phyloP scores from a whole-genome alignment of 176 grass and related monocot genomes.

The Alopecurus myosuroides region DNA sequence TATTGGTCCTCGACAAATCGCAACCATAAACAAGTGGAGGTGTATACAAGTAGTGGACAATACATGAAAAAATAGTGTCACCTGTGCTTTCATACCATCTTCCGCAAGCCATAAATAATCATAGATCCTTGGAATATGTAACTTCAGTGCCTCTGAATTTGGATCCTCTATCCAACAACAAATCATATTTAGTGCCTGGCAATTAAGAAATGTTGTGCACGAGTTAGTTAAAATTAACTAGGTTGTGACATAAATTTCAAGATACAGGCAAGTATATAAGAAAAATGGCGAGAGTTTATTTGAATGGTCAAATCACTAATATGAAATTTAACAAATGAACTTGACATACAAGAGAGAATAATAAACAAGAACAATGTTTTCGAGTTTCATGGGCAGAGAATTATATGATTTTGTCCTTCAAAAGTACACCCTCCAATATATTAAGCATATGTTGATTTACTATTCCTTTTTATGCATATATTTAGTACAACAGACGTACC shows the following conservation, averaged over 20 bases:
- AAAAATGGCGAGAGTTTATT: neutral
- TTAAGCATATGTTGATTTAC: neutral
- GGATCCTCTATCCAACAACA: slow-evolving; percentile 85
- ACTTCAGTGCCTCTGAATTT: slow-evolving; percentile 69
- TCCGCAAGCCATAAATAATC: slow-evolving; percentile 80
- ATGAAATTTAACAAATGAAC: neutral
- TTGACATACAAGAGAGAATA: neutral
- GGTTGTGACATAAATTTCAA: neutral
- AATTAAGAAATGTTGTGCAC: neutral
- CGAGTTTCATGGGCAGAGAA: neutral
- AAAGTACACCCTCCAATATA: neutral
- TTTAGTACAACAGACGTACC: neutral
- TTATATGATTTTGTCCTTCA: neutral
- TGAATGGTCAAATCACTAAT: neutral
- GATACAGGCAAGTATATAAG: neutral
- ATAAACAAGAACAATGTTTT: no score
- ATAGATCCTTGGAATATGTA: slow-evolving; percentile 66
- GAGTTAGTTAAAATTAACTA: neutral
- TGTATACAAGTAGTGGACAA: neutral
- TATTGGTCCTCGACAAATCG: no score
- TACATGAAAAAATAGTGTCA: neutral
- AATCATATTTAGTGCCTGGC: slow-evolving; percentile 69
- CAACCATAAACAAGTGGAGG: no score
- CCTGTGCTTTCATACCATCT: slow-evolving; percentile 88
- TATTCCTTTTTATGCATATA: neutral